Evolutionary conservation across 768 basidiomycete species (phyloP), one percentile per base, ranked within the genome.

Genomic region (Pleurotus cornucopiae): DNA sequence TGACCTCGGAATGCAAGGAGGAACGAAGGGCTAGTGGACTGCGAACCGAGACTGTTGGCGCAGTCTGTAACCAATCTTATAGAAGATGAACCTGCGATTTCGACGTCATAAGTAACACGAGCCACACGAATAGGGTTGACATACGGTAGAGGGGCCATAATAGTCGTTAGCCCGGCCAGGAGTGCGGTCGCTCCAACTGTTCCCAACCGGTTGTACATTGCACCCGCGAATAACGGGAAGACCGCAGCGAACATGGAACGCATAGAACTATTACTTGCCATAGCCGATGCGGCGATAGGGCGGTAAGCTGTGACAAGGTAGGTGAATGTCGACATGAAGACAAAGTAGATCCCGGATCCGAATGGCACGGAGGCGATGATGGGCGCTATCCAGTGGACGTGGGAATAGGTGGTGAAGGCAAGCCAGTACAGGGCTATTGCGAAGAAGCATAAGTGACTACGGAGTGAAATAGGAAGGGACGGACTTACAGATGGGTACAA

Each of bases 161-260:
- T 46, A 2, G 80, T 77, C 57, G 79, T 77, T 7, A 90, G 64
- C 0, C 88, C 86, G 1, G 83, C 88, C n/a, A 90, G 63, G 16
- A 89, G 73, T 12, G 84, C 87, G 0, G 84, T 86, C 1, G 86
- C 88, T 0, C 88, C 89, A 0, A 86, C 86, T 0, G 85, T 83
- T 0, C 88, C 86, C 4, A 91, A 65, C 46, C 80, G 80, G 1
- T 70, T 69, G 64, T 94, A 94, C 69, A 84, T 79, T 0, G 88
- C 82, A 64, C 86, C 77, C 0, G 89, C 86, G 43, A 81, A 84
- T 1, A 66, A 76, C 1, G 86, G 86, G 67, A 88, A 87, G 2
- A 76, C 77, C 0, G 81, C 84, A 1, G 84, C 86, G 58, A 85
- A 80, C 0, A 78, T 63, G 0, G 82, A 85, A 44, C 86, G 78